These are phyloP conservation scores for Backusella tuberculispora DNA, from an alignment of 192 early-diverging fungal genomes.

Conservation along the genomic window DNA sequence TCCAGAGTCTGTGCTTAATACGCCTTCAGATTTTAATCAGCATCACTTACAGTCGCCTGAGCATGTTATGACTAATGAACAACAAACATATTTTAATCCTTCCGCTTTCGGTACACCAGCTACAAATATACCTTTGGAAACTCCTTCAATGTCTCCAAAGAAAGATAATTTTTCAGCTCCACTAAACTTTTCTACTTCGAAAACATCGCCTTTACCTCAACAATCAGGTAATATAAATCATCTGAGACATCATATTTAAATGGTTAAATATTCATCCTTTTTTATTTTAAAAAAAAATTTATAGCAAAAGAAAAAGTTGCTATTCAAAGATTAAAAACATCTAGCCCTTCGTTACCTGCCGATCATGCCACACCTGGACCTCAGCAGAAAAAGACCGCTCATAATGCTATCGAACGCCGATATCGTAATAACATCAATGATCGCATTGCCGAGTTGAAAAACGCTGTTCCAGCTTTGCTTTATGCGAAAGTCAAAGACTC, in stretches of 20 bases:
- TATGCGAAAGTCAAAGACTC: slow-evolving; percentile 45
- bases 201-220: not conserved
- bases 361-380: not conserved
- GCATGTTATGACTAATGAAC: not conserved
- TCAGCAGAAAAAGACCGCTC: slow-evolving; percentile 84
- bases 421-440: slow-evolving; percentile 98
- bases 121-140: slow-evolving; percentile 2
- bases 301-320: slow-evolving; percentile 4
- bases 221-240: slow-evolving; percentile 3
- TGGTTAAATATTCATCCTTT: slow-evolving; percentile 11
- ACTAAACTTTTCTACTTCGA: not conserved
- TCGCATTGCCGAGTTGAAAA: slow-evolving; percentile 85
- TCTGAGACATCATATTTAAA: not conserved
- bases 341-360: not conserved
- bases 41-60: not conserved
- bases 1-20: slow-evolving; percentile 10
- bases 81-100: not conserved
- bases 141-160: slow-evolving; percentile 6
- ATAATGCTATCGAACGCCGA: slow-evolving; percentile 92
- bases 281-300: not conserved
- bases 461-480: slow-evolving; percentile 81
- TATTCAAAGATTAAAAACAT: slow-evolving; percentile 19
- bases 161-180: not conserved
- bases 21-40: slow-evolving; percentile 8
- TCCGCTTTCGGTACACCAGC: not conserved